Base-by-base conservation (phyloP, 148 eudicot genomes). In the Fallopia convolvulus region DNA sequence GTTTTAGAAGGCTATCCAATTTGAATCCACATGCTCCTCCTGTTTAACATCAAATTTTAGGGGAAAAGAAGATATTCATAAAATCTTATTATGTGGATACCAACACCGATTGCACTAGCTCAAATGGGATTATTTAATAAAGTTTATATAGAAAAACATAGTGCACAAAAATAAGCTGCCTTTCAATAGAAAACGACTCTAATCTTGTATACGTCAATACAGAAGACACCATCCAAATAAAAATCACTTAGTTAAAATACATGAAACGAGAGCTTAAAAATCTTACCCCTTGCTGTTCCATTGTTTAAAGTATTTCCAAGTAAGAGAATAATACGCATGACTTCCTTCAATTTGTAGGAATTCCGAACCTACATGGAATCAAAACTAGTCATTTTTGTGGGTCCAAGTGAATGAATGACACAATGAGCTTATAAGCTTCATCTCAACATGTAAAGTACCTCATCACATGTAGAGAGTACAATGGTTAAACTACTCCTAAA, bases 251-350 rank as follows among this genome's bases (percentile, higher is more conserved):
- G 23, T 12, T 3, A 72, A 41, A 21, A 72, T 13, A 70, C 11
- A 44, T 11, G n/a, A n/a, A 36, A 10, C 21, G 53, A 21, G 32
- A 21, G 30, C 11, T 21, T 23, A 41, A 40, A 13, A 17, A 36
- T 41, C 77, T 81, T 86, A 94, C 98, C 98, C 83, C 97, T 86
- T 26, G 98, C 97, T 83, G 98, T 92, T 83, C 98, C 97, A 72
- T 90, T 91, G 79, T 94, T 92, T 79, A 94, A 82, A 49, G 90
- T 80, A 77, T 94, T 94, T 40, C 98, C 98, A 36, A 94, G 86
- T 80, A 78, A 80, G 49, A 94, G 87, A 75, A 94, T 90, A 70
- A 77, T 80, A 75, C 89, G 88, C 97, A 94, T 82, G 39, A 94
- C 86, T 80, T 90, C 91, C 82, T 90, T 94, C 83, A 94, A 80